phyloP scores from a whole-genome alignment of 495 filamentous ascomycete genomes.

The Cudoniella acicularis region DNA sequence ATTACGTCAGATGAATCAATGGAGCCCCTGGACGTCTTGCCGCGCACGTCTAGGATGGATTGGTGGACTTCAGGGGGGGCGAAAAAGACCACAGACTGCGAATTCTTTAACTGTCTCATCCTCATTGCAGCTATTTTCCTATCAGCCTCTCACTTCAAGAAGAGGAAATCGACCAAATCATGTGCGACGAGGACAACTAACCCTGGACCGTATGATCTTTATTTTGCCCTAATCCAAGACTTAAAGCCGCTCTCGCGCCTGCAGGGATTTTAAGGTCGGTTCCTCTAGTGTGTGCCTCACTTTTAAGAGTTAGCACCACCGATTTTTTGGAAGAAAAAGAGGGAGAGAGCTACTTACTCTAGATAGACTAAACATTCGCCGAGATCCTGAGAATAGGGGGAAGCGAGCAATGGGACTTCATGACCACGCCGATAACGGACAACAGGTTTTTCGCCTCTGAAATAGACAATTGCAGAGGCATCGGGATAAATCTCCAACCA shows the following conservation, averaged over 20 bases:
- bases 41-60: conserved; percentile 28
- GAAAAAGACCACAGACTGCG: conserved; percentile 40
- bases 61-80: conserved; percentile 43
- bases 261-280: conserved; percentile 54
- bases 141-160: conserved; percentile 5
- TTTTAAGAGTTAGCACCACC: no score
- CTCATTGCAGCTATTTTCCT: conserved; percentile 43
- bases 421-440: conserved; percentile 44
- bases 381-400: conserved; percentile 47
- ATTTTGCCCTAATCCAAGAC: conserved; percentile 48
- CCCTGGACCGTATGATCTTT: conserved; percentile 62
- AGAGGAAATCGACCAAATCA: neutral
- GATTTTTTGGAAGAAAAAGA: no score
- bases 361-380: no score
- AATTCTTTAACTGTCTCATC: conserved; percentile 34
- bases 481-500: conserved; percentile 40
- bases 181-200: conserved; percentile 20
- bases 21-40: neutral
- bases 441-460: conserved; percentile 41
- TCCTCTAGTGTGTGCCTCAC: conserved; percentile 60
- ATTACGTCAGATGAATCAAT: conserved; percentile 28
- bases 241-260: conserved; percentile 47
- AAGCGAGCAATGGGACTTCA: conserved; percentile 36
- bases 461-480: conserved; percentile 43
- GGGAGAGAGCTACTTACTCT: no score